A percentile compares a stretch with the other conserved stretches of the same genome.
These are phyloP conservation scores for Cladosporium halotolerans DNA, from an alignment of 2,329 filamentous ascomycete genomes.

Conservation along the genomic window DNA sequence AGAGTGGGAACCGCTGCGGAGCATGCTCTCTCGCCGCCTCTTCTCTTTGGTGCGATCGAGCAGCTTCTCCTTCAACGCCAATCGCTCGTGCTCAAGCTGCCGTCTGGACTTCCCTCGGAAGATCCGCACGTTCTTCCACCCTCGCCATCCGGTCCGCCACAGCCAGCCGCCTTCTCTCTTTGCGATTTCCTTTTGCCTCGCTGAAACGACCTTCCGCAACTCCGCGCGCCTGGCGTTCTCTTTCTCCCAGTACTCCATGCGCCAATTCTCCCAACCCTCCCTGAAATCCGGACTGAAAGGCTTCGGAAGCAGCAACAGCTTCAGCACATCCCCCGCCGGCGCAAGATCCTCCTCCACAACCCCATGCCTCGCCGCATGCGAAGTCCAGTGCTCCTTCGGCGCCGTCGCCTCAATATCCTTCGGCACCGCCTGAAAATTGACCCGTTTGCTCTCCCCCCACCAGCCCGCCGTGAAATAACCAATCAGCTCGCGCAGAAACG, in stretches of 20 bases:
- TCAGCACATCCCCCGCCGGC: constrained; percentile 84
- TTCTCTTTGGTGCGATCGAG: constrained; percentile 18
- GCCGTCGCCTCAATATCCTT: constrained; percentile 43
- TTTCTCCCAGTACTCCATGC: constrained; percentile 91
- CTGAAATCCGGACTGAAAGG: constrained; percentile 91
- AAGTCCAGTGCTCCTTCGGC: constrained; percentile 54
- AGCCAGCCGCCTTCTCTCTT: constrained; percentile 67
- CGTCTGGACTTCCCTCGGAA: constrained; percentile 24
- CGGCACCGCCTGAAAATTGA: constrained; percentile 32
- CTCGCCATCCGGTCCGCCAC: constrained; percentile 78
- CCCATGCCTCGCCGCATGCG: constrained; percentile 31
- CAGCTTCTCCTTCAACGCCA: constrained; percentile 24
- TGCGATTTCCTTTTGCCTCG: constrained; percentile 62
- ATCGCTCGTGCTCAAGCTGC: constrained; percentile 25
- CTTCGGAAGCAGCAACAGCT: constrained; percentile 83
- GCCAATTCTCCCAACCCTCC: constrained; percentile 94
- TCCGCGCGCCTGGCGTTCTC: constrained; percentile 84
- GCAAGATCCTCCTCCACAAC: constrained; percentile 78
- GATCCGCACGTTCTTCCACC: constrained; percentile 35
- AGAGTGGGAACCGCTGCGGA: constrained; percentile 19
- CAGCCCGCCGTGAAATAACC: constrained; percentile 36
- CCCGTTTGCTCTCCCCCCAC: constrained; percentile 26
- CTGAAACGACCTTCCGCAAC: constrained; percentile 63
- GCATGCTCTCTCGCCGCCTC: constrained; percentile 16
- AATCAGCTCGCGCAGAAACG: constrained; percentile 74